These are phyloP conservation scores for Lodderomyces orthopsilosis DNA, from an alignment of 1,139 yeast genomes.

Conservation along the genomic window DNA sequence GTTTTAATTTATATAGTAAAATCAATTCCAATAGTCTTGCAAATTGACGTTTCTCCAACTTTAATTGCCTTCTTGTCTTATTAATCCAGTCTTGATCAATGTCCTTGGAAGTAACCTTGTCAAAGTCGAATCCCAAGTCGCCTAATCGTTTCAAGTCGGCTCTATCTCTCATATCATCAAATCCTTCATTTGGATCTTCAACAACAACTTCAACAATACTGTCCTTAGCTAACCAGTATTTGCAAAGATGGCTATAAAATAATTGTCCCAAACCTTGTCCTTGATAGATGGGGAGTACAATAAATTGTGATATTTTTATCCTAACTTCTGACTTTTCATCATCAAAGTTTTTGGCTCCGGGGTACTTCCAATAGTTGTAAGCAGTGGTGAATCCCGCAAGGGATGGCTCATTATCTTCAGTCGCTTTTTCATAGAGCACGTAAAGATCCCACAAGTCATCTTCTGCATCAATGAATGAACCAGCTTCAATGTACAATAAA, in stretches of 20 bases:
- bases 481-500: conserved; percentile 87
- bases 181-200: conserved; percentile 92
- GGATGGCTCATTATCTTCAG: conserved; percentile 31
- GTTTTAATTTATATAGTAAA: conserved; percentile 45
- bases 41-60: conserved; percentile 78
- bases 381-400: conserved; percentile 81
- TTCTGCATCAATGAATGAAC: conserved; percentile 73
- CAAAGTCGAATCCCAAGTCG: conserved; percentile 22
- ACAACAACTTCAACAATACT: conserved; percentile 75
- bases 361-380: conserved; percentile 80
- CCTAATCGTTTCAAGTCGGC: conserved; percentile 63
- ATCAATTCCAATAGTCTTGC: conserved; percentile 76
- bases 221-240: conserved; percentile 52
- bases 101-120: conserved; percentile 19
- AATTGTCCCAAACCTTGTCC: conserved; percentile 66
- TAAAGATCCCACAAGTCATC: conserved; percentile 76
- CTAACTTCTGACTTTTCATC: conserved; percentile 42
- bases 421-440: conserved; percentile 46
- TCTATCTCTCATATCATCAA: conserved; percentile 87
- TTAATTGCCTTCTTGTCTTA: conserved; percentile 36
- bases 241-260: conserved; percentile 56
- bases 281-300: conserved; percentile 80
- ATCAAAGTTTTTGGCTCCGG: conserved; percentile 59
- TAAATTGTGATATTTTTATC: conserved; percentile 83
- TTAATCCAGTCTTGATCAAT: conserved; percentile 46